Evolutionary conservation across 2,329 filamentous ascomycete species (phyloP).

Genomic region (Fusarium robinianum): DNA sequence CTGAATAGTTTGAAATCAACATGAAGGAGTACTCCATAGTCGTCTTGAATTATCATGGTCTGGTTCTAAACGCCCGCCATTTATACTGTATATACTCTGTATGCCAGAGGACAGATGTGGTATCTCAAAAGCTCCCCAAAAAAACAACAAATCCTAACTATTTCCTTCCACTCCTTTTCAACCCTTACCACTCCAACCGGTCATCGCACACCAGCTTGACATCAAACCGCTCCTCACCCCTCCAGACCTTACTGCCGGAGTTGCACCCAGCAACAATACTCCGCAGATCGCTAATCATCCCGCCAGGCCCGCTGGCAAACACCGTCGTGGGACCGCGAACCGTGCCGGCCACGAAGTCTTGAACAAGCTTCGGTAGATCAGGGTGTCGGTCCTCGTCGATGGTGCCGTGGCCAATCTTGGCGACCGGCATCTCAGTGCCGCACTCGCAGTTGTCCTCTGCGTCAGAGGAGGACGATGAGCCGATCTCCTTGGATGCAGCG

Average conservation of each 20-base stretch:
- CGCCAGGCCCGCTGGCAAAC: conserved; percentile 63
- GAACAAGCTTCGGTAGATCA: conserved; percentile 52
- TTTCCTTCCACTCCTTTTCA: conserved; percentile 1
- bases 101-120: conserved; percentile 25
- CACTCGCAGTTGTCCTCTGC: conserved; percentile 33
- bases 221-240: conserved; percentile 58
- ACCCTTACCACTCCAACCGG: conserved; percentile 55
- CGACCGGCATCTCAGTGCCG: conserved; percentile 37
- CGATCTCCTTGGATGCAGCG: conserved; percentile 18
- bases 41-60: too few relatives aligned
- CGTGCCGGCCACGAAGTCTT: conserved; percentile 53
- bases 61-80: neutral
- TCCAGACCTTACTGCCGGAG: conserved; percentile 59
- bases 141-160: conserved; percentile 13
- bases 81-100: conserved; percentile 12
- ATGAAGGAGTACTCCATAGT: too few relatives aligned
- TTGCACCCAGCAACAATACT: conserved; percentile 58
- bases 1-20: too few relatives aligned
- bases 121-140: conserved; percentile 27
- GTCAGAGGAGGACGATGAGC: conserved; percentile 34
- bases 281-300: conserved; percentile 63
- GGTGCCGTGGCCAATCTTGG: conserved; percentile 37
- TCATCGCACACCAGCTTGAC: conserved; percentile 64
- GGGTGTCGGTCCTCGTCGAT: conserved; percentile 46
- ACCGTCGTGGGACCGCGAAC: conserved; percentile 57